Percentiles rank a stretch among this genome's conserved stretches.
phyloP scores from a whole-genome alignment of 305 asterid species.

The Fraxinus nigra region DNA sequence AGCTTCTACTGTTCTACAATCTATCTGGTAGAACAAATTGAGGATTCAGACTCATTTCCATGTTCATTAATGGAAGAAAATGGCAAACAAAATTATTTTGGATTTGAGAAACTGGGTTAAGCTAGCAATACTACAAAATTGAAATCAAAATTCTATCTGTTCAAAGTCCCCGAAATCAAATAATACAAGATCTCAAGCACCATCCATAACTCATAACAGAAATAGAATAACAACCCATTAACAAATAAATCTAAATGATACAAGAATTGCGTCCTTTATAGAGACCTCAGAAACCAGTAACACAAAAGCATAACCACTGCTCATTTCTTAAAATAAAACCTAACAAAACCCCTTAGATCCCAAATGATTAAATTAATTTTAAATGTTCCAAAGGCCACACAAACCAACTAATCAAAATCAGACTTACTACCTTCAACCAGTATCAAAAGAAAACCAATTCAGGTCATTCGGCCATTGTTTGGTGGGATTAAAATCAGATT shows the following conservation, averaged over 20 bases:
- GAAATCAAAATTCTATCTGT: not conserved
- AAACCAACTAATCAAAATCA: not conserved
- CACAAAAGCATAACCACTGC: not conserved
- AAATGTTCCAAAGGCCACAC: not conserved
- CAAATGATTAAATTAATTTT: not conserved
- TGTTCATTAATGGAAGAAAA: not conserved
- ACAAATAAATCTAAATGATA: not conserved
- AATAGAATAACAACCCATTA: not conserved
- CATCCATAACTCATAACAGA: not conserved
- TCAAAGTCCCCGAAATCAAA: not conserved
- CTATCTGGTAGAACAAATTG: not conserved
- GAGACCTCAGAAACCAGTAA: not conserved
- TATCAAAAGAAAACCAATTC: not conserved
- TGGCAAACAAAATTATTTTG: not conserved
- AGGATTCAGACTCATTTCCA: not conserved
- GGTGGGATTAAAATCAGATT: no score
- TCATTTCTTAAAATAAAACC: not conserved
- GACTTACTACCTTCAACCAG: not conserved
- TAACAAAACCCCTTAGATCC: not conserved
- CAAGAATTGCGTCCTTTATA: not conserved
- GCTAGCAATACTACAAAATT: not conserved
- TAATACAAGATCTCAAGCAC: not conserved
- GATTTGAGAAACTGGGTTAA: not conserved
- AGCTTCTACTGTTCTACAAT: not conserved
- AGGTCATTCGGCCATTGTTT: not conserved